phyloP scores from a whole-genome alignment of 2,329 filamentous ascomycete species.

The Diaporthe vexans region DNA sequence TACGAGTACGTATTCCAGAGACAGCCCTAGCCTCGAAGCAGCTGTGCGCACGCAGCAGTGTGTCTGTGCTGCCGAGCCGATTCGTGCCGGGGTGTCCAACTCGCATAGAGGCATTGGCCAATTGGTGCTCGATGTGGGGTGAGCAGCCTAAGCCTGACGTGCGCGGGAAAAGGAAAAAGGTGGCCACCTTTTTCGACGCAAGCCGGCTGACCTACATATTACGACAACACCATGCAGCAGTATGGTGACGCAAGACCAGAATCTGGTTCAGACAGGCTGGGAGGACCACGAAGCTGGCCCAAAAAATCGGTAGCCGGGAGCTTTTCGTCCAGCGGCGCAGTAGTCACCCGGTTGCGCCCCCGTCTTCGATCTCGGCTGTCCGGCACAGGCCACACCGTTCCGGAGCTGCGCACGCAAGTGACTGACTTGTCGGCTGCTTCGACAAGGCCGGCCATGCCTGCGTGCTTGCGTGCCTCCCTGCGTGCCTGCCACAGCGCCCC shows the following conservation, averaged over 20 bases:
- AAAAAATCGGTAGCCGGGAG: not conserved
- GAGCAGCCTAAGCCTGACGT: not conserved
- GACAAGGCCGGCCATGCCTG: not conserved
- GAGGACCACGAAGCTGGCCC: too few species aligned
- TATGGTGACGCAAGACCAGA: constrained; percentile 3
- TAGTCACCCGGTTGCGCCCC: not conserved
- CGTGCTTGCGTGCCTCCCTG: not conserved
- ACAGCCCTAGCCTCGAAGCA: not conserved
- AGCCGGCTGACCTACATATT: constrained; percentile 14
- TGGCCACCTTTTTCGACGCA: not conserved
- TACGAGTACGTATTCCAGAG: not conserved
- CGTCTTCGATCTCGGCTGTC: constrained; percentile 1
- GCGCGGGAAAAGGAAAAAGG: not conserved
- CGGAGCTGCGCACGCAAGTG: not conserved
- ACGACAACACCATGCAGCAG: constrained; percentile 13
- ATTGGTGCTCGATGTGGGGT: constrained; percentile 15
- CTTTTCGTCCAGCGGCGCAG: constrained; percentile 7
- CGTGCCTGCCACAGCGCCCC: not conserved
- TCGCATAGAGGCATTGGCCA: constrained; percentile 19
- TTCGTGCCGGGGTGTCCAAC: not conserved
- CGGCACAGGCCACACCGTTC: constrained; percentile 5
- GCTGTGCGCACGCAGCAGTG: not conserved
- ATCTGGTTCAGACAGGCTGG: not conserved
- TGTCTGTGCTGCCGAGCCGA: not conserved
- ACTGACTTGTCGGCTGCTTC: constrained; percentile 14